Conservation (phyloP, 2,329 filamentous ascomycete genomes). For the Aspergillus awamori region DNA sequence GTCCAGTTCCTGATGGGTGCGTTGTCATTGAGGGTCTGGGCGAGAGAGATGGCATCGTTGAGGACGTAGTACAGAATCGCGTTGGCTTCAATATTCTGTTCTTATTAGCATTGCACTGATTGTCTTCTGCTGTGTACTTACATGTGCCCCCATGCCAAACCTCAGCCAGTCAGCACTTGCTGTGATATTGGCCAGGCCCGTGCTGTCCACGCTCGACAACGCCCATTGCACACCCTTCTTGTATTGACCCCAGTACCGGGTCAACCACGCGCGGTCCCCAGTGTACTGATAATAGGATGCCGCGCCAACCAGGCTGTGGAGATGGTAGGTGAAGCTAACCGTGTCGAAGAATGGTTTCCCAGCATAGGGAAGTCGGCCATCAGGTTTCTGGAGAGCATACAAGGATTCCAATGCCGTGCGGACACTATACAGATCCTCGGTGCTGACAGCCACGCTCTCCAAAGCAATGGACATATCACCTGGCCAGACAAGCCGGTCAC, state of each 20-base stretch:
- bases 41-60: slow-evolving; percentile 26
- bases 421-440: slow-evolving; percentile 55
- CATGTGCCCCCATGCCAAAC: slow-evolving; percentile 55
- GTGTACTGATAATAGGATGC: slow-evolving; percentile 51
- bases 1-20: slow-evolving; percentile 23
- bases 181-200: slow-evolving; percentile 52
- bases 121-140: slow-evolving; percentile 16
- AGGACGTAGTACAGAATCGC: slow-evolving; percentile 47
- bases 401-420: slow-evolving; percentile 54
- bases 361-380: slow-evolving; percentile 56
- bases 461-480: slow-evolving; percentile 64
- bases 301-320: slow-evolving; percentile 52
- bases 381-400: slow-evolving; percentile 49
- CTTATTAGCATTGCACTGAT: neutral
- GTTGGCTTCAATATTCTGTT: slow-evolving; percentile 42
- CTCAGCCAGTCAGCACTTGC: slow-evolving; percentile 51
- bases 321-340: slow-evolving; percentile 59
- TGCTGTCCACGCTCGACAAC: slow-evolving; percentile 45
- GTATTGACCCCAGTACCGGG: slow-evolving; percentile 47
- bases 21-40: slow-evolving; percentile 25
- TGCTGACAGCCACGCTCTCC: slow-evolving; percentile 58
- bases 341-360: slow-evolving; percentile 47
- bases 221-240: slow-evolving; percentile 50
- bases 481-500: slow-evolving; percentile 57
- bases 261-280: slow-evolving; percentile 44